Evolutionary conservation across 1,284 basidiomycete species (phyloP).

Genomic region (Papiliotrema terrestris): DNA sequence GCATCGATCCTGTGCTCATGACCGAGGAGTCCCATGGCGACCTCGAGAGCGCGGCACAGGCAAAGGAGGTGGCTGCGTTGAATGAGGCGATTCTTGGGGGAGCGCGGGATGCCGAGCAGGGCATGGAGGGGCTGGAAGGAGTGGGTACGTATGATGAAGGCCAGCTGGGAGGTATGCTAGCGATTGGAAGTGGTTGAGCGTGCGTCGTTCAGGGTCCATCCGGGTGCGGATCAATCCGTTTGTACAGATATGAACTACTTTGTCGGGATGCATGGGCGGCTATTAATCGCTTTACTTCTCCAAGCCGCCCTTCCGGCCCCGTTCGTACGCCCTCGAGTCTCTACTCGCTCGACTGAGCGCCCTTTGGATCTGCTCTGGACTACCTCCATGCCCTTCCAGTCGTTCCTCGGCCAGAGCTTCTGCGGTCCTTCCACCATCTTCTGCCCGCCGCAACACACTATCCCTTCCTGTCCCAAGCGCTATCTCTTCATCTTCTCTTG

Average conservation of each 20-base stretch:
- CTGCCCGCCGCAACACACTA: conserved; percentile 2
- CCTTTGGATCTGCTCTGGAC: not conserved
- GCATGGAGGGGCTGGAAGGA: not conserved
- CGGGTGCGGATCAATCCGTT: too few species aligned
- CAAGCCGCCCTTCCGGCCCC: too few species aligned
- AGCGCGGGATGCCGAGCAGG: not conserved
- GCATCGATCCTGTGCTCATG: not conserved
- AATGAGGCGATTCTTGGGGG: not conserved
- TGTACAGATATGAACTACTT: too few species aligned
- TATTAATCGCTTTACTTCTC: too few species aligned
- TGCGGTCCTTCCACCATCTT: conserved; percentile 14
- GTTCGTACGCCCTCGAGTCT: not conserved
- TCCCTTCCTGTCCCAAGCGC: conserved; percentile 10
- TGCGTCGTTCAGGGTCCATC: not conserved
- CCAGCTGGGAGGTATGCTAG: not conserved
- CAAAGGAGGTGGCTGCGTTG: not conserved
- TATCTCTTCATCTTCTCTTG: conserved; percentile 11
- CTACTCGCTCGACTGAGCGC: conserved; percentile 1
- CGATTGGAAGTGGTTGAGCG: not conserved
- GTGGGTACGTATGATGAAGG: not conserved
- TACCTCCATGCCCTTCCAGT: not conserved
- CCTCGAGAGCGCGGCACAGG: too few species aligned
- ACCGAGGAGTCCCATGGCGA: too few species aligned
- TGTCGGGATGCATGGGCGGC: too few species aligned
- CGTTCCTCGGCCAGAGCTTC: conserved; percentile 3